Percentiles rank a stretch among this genome's conserved stretches.
phyloP scores from a whole-genome alignment of 169 alveolate genomes.

The Theileria orientalis region DNA sequence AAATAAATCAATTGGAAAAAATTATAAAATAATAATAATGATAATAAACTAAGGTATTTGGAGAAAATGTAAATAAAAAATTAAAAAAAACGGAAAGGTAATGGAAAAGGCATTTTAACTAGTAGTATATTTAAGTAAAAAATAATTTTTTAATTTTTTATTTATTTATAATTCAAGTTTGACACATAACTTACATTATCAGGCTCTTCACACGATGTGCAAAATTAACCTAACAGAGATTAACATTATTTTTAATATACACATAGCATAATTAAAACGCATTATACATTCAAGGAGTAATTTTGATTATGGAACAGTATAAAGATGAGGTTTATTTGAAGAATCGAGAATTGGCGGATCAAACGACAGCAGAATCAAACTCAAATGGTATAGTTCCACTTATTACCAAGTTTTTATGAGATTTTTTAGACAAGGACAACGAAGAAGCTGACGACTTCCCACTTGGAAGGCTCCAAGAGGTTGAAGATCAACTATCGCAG shows the following conservation, averaged over 20 bases:
- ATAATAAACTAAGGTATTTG: neutral
- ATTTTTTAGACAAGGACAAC: neutral
- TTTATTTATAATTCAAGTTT: too few species aligned
- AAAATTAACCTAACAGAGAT: too few species aligned
- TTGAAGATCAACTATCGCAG: slow-evolving; percentile 57
- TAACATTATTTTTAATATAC: too few species aligned
- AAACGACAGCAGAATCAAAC: neutral
- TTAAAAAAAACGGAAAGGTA: too few species aligned
- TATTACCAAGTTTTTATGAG: neutral
- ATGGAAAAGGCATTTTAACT: too few species aligned
- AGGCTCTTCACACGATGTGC: too few species aligned
- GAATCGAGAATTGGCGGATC: slow-evolving; percentile 4
- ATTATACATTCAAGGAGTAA: neutral
- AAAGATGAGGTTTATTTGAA: neutral
- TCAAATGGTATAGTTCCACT: neutral
- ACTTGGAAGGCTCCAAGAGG: slow-evolving; percentile 20
- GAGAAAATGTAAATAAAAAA: neutral
- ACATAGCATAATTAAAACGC: too few species aligned
- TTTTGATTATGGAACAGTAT: slow-evolving; percentile 2
- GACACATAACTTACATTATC: too few species aligned
- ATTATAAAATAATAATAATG: neutral
- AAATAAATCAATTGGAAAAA: neutral
- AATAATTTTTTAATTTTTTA: too few species aligned
- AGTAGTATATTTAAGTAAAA: too few species aligned
- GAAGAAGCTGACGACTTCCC: neutral